Conservation (phyloP, 257 asterid genomes). For the Verbena officinalis region DNA sequence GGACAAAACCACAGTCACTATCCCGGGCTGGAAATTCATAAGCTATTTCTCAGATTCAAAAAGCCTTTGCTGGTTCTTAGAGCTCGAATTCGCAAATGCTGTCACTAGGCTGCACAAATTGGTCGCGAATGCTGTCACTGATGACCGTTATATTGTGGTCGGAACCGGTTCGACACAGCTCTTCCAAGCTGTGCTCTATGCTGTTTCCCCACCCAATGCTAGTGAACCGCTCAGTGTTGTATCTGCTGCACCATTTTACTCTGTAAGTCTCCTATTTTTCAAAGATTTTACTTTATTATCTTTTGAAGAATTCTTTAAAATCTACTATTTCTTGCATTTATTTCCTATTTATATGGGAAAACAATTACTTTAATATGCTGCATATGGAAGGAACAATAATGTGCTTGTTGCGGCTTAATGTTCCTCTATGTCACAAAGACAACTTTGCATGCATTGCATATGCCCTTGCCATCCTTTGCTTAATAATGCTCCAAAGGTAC, state of each 20-base stretch:
- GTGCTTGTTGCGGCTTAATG: neutral
- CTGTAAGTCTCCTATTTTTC: slow-evolving; percentile 48
- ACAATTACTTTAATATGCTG: slow-evolving; percentile 3
- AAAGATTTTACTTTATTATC: too few relatives aligned
- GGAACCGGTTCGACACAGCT: slow-evolving; percentile 97
- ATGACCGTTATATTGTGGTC: slow-evolving; percentile 72
- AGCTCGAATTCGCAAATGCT: slow-evolving; percentile 66
- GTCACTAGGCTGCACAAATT: slow-evolving; percentile 66
- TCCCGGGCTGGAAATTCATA: slow-evolving; percentile 88
- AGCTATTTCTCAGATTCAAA: slow-evolving; percentile 79
- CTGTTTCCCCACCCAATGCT: slow-evolving; percentile 61
- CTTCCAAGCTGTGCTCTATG: slow-evolving; percentile 82
- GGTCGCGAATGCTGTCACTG: slow-evolving; percentile 82
- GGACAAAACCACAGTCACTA: slow-evolving; percentile 62
- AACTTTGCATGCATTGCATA: slow-evolving; percentile 12
- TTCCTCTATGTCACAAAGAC: neutral
- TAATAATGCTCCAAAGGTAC: neutral
- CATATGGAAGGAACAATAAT: slow-evolving; percentile 15
- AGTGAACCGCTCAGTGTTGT: slow-evolving; percentile 75
- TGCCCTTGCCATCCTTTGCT: slow-evolving; percentile 3
- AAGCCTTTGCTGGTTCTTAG: slow-evolving; percentile 86
- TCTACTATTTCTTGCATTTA: neutral
- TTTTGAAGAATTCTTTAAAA: neutral
- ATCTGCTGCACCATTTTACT: slow-evolving; percentile 92
- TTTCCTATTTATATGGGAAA: too few relatives aligned